Evolutionary conservation across 176 grass and related monocot species (phyloP), one percentile per base, ranked within the genome.

Genomic region (Juncus effusus): DNA sequence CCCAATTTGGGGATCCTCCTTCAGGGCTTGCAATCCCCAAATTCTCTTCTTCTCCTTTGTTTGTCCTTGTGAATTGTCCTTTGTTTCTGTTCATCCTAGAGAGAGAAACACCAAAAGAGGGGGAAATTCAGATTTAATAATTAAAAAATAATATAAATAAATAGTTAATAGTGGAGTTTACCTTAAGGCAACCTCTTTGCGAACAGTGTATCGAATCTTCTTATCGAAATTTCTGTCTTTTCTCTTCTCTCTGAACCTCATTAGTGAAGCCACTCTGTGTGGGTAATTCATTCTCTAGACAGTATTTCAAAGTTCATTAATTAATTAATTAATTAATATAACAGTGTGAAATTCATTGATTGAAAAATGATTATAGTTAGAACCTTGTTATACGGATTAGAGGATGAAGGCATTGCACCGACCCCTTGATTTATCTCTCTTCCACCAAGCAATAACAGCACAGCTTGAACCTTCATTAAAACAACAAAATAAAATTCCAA

Each of bases 211-310:
- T 57, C 94, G 77, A 52, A 99, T 99, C 78, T 99, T 99, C 81
- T 99, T 99, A 72, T 99, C 94, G 72, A 99, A 99, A 53, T 93
- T 99, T 10, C 94, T 82, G 36, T 93, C 94, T 73, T 99, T 99
- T 63, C 94, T 84, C 73, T 99, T 99, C 70, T 99, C 94, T 45
- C 89, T 84, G 53, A 99, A 99, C 81, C 94, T 92, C 89, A 99
- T 89, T 62, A 99, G 28, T 1, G 94, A 93, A 44, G 94, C 94
- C 76, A 99, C 88, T 74, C 94, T 82, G 51, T 99, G 94, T 50
- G 94, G 88, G 63, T 84, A 99, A 76, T 99, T 99, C 56, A 84
- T 67, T 67, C 80, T 87, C 94, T 99, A 82, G 45, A 80, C 5
- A 13, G 44, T 9, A 63, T 59, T 42, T 62, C 71, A 75, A 59